A percentile compares a stretch with the other conserved stretches of the same genome.
Evolutionary conservation across 164 flowering plant genomes (phyloP).

Genomic region (Annona cherimola): DNA sequence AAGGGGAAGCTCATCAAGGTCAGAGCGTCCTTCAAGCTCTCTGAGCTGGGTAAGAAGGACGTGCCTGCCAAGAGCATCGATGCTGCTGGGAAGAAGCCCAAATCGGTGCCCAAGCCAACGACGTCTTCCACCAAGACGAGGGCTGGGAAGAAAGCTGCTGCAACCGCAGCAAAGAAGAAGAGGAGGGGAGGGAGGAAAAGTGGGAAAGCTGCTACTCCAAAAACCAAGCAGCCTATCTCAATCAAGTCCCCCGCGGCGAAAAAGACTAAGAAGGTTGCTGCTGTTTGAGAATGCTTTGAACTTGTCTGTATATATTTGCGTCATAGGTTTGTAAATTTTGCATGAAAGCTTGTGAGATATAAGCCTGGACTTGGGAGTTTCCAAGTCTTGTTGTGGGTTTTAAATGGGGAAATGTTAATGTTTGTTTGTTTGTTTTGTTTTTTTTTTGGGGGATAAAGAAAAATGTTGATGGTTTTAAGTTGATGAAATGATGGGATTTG

Average conservation of each 20-base stretch:
- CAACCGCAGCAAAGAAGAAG: constrained; percentile 17
- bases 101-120: not conserved
- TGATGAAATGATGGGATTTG: too few species aligned
- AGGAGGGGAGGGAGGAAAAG: constrained; percentile 35
- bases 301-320: not conserved
- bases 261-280: constrained; percentile 12
- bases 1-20: constrained; percentile 62
- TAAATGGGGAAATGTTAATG: too few species aligned
- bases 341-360: not conserved
- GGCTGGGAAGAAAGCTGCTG: constrained; percentile 12
- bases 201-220: constrained; percentile 32
- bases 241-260: constrained; percentile 60
- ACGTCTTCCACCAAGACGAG: constrained; percentile 7
- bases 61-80: constrained; percentile 3
- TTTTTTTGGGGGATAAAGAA: too few species aligned
- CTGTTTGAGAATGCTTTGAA: not conserved
- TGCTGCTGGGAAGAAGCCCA: constrained; percentile 3
- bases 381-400: not conserved
- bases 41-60: constrained; percentile 35
- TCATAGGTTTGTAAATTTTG: not conserved
- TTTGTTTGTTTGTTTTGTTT: too few species aligned
- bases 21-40: constrained; percentile 70
- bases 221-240: constrained; percentile 58
- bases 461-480: too few species aligned
- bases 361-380: not conserved